Percentiles rank a stretch among this genome's conserved stretches.
These are phyloP conservation scores for Firmiana major DNA, from an alignment of 345 rosid species.

Conservation along the genomic window DNA sequence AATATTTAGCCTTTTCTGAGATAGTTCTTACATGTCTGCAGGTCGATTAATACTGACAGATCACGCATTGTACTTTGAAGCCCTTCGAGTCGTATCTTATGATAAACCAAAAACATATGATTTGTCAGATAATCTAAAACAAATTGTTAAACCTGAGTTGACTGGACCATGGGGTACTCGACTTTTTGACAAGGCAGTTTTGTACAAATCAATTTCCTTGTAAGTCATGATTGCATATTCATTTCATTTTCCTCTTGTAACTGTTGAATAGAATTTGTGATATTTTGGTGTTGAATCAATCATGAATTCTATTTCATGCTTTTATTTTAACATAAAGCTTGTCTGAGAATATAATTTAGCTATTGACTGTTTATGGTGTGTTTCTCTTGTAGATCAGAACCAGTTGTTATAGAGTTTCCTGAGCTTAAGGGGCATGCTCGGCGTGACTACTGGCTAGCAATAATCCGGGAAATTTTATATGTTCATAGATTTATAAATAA, in stretches of 20 bases:
- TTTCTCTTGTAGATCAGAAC: constrained; percentile 72
- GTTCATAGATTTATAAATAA: constrained; percentile 67
- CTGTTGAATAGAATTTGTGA: background rate
- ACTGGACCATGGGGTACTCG: constrained; percentile 99
- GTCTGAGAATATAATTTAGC: constrained; percentile 13
- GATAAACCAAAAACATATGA: constrained; percentile 86
- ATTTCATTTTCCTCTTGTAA: background rate
- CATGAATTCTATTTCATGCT: background rate
- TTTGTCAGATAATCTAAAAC: constrained; percentile 81
- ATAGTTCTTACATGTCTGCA: constrained; percentile 27
- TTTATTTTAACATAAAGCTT: background rate
- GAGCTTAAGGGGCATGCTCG: constrained; percentile 94
- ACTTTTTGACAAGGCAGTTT: constrained; percentile 91
- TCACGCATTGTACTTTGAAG: constrained; percentile 89
- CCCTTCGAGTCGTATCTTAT: constrained; percentile 79
- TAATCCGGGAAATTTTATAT: constrained; percentile 67
- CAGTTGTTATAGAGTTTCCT: constrained; percentile 83
- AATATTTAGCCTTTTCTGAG: background rate
- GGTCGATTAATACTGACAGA: constrained; percentile 88
- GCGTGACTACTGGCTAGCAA: constrained; percentile 91
- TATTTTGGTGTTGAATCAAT: background rate
- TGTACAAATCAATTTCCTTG: constrained; percentile 80
- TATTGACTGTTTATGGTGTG: constrained; percentile 17
- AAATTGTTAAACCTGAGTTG: constrained; percentile 83
- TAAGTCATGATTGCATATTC: constrained; percentile 39